Percentiles rank a stretch among this genome's conserved stretches.
Evolutionary conservation across 495 filamentous ascomycete species (phyloP).

Genomic region (Hyaloscypha bicolor): DNA sequence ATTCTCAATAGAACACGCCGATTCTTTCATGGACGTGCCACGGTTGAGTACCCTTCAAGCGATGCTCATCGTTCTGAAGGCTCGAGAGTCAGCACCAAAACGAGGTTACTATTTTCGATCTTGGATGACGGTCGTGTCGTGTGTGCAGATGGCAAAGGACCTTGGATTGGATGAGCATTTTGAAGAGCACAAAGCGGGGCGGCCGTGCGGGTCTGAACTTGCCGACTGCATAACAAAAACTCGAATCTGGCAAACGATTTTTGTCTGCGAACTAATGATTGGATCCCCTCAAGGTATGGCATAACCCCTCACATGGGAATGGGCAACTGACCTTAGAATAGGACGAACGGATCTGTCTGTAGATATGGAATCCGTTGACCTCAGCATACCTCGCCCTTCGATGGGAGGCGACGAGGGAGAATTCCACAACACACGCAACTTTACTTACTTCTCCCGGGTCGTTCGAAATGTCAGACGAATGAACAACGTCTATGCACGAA

Average conservation of each 20-base stretch:
- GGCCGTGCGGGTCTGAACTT: constrained; percentile 64
- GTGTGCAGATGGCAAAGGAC: constrained; percentile 91
- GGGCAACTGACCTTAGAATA: constrained; percentile 44
- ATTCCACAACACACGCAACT: constrained; percentile 76
- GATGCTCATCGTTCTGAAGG: constrained; percentile 84
- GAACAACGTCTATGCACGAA: constrained; percentile 70
- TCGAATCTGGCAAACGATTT: constrained; percentile 88
- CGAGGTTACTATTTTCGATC: constrained; percentile 96
- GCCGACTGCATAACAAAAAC: constrained; percentile 83
- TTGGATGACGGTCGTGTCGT: constrained; percentile 94
- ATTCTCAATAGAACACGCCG: constrained; percentile 69
- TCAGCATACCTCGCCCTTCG: constrained; percentile 62
- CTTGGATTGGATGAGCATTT: constrained; percentile 89
- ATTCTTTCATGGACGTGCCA: constrained; percentile 95
- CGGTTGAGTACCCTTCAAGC: constrained; percentile 94
- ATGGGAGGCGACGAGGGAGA: constrained; percentile 77
- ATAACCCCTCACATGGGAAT: constrained; percentile 25
- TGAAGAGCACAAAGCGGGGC: constrained; percentile 70
- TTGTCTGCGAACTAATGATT: constrained; percentile 89
- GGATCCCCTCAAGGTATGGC: constrained; percentile 79
- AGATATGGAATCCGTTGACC: constrained; percentile 75
- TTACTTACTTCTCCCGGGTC: constrained; percentile 74
- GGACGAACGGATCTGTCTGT: constrained; percentile 84
- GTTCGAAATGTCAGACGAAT: constrained; percentile 79
- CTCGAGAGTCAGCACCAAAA: constrained; percentile 86